Base-by-base conservation (phyloP, 495 filamentous ascomycete species). In the Trichoderma gamsii region DNA sequence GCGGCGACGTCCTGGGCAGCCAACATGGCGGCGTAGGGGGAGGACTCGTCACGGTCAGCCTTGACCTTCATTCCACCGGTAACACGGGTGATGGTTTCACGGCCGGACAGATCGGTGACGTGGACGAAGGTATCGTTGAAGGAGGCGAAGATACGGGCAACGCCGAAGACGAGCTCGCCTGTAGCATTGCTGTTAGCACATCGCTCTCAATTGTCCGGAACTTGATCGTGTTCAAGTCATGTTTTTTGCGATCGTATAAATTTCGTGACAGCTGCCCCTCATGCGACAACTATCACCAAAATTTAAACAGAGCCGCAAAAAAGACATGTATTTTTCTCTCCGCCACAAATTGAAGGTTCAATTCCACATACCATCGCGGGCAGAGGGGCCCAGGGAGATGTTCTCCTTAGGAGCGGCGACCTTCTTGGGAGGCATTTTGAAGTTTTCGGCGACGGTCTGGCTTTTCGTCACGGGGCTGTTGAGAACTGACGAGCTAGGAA, bases 61-160 rank as follows among this genome's bases (percentile, higher is more conserved):
- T 99, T 99, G 86, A 99, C 95, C 87, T 99, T 99, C 95, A 98
- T 98, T 79, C 95, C 95, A 82, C 95, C 95, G 74, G 95, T 99
- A 69, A 99, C 93, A 89, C 95, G 93, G 88, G 86, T 88, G 83
- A 99, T 94, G 83, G 95, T 99, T 92, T 99, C 95, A 84, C 95
- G 95, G 84, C 95, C 95, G 83, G 92, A 88, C 79, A 99, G 92
- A 94, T 98, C 96, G 85, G 95, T 98, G 77, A 98, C 92, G 84
- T 99, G 95, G 80, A 97, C 92, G 89, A 95, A 96, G 82, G 92
- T 96, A 77, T 96, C 92, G 81, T 97, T 98, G 90, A 98, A 97
- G 71, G 90, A 95, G 73, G 95, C 95, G 84, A 98, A 99, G 85
- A 99, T 99, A 76, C 95, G 90, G 76, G 94, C 95, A 83, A 97